Conservation (phyloP, 176 grass and related monocot genomes). For the Puccinellia tenuiflora region DNA sequence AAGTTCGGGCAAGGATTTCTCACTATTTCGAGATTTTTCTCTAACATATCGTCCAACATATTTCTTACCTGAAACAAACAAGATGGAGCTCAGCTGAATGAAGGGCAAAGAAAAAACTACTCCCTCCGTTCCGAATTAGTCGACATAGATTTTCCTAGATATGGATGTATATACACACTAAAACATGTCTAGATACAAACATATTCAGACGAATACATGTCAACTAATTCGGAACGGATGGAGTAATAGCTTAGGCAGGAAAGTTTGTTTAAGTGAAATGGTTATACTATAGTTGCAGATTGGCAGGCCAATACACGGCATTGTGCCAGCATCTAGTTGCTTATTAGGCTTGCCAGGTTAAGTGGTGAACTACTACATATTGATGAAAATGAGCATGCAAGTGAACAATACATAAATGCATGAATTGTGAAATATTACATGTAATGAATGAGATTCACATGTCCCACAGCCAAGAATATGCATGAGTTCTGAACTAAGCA, state of each 20-base stretch:
- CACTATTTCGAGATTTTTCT: constrained; percentile 71
- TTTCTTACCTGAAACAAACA: constrained; percentile 60
- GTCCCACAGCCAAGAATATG: background rate
- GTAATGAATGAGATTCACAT: background rate
- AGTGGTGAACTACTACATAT: background rate
- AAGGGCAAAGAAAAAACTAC: background rate
- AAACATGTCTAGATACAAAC: too few species aligned
- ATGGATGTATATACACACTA: too few species aligned
- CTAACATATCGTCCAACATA: constrained; percentile 77
- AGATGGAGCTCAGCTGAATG: background rate
- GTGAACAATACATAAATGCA: background rate
- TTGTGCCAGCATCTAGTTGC: background rate
- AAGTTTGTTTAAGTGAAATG: background rate
- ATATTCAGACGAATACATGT: too few species aligned
- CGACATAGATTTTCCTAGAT: too few species aligned
- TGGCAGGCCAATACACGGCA: background rate
- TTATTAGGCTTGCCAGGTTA: background rate
- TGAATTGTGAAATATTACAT: too few species aligned
- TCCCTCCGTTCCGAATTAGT: too few species aligned
- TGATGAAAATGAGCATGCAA: background rate
- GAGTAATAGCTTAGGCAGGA: background rate
- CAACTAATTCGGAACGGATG: too few species aligned
- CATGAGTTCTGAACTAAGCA: background rate
- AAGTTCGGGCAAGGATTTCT: constrained; percentile 28
- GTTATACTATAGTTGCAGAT: background rate